Evolutionary conservation across 139 green algal genomes (phyloP).

Genomic region (Chlorella sp.): DNA sequence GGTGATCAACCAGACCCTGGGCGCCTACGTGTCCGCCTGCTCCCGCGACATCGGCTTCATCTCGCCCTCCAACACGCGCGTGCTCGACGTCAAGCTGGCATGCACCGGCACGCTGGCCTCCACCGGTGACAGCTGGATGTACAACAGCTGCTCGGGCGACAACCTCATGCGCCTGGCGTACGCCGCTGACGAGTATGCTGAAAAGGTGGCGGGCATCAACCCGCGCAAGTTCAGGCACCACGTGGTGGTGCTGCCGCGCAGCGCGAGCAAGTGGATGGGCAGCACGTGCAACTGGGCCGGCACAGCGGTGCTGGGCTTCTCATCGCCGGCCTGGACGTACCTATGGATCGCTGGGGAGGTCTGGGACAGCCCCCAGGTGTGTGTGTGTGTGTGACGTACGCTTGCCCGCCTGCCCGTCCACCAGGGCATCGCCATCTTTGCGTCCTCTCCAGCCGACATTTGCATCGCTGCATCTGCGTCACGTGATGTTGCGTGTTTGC

Average conservation of each 20-base stretch:
- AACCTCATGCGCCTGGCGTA: conserved; percentile 2
- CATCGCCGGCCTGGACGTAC: conserved; percentile 12
- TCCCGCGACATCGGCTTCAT: not conserved
- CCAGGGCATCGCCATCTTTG: too few species aligned
- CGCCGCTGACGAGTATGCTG: not conserved
- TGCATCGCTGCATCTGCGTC: not conserved
- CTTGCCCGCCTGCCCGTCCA: too few species aligned
- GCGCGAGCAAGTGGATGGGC: conserved; percentile 12
- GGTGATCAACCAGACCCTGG: not conserved
- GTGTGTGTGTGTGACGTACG: too few species aligned
- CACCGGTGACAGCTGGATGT: not conserved
- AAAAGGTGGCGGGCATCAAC: not conserved
- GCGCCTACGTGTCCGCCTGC: not conserved
- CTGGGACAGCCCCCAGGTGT: conserved; percentile 26
- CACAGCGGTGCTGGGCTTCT: conserved; percentile 18
- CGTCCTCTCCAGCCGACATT: not conserved
- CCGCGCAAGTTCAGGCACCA: conserved; percentile 15
- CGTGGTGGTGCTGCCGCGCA: conserved; percentile 16
- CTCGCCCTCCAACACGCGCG: not conserved
- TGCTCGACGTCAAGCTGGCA: not conserved
- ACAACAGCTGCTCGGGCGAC: not conserved
- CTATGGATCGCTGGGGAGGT: conserved; percentile 22
- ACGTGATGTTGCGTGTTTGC: not conserved
- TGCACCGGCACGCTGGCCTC: not conserved
- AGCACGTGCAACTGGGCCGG: conserved; percentile 16